Percentiles rank a stretch among this genome's conserved stretches.
Evolutionary conservation across 495 filamentous ascomycete species (phyloP).

Genomic region (Amphirosellinia nigrospora): DNA sequence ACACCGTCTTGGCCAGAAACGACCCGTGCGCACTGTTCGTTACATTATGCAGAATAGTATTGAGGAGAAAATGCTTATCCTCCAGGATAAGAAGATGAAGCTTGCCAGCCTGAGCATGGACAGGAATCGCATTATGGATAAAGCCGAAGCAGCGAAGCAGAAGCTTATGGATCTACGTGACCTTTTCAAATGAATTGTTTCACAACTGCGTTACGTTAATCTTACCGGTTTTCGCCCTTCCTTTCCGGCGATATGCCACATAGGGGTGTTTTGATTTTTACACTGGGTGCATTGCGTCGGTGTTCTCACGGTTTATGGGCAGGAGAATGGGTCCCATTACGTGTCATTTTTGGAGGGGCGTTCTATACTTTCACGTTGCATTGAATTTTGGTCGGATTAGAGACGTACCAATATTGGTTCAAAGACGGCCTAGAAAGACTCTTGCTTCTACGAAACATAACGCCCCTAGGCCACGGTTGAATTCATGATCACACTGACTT

Average conservation of each 20-base stretch:
- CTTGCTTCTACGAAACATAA: not conserved
- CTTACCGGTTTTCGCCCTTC: not conserved
- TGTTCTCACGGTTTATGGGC: slow-evolving; percentile 12
- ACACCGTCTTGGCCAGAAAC: slow-evolving; percentile 88
- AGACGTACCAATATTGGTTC: not conserved
- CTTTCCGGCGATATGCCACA: not conserved
- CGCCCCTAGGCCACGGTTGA: not conserved
- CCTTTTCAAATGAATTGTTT: slow-evolving; percentile 71
- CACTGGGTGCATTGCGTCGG: slow-evolving; percentile 24
- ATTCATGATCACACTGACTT: not conserved
- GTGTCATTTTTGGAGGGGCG: slow-evolving; percentile 4
- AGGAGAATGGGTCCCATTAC: not conserved
- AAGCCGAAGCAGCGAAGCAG: slow-evolving; percentile 74
- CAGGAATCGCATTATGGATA: slow-evolving; percentile 63
- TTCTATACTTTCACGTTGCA: not conserved
- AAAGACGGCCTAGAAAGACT: slow-evolving; percentile 2
- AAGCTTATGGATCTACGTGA: slow-evolving; percentile 79
- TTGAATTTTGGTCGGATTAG: not conserved
- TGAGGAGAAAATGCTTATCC: slow-evolving; percentile 88
- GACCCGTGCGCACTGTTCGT: slow-evolving; percentile 77
- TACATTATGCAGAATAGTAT: slow-evolving; percentile 91
- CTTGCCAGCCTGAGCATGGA: slow-evolving; percentile 84
- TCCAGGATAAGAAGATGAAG: slow-evolving; percentile 90
- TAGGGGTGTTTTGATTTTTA: slow-evolving; percentile 11
- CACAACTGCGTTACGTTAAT: not conserved